A percentile compares a stretch with the other conserved stretches of the same genome.
Conservation (phyloP, 768 basidiomycete species). For the Mycena polygramma region DNA sequence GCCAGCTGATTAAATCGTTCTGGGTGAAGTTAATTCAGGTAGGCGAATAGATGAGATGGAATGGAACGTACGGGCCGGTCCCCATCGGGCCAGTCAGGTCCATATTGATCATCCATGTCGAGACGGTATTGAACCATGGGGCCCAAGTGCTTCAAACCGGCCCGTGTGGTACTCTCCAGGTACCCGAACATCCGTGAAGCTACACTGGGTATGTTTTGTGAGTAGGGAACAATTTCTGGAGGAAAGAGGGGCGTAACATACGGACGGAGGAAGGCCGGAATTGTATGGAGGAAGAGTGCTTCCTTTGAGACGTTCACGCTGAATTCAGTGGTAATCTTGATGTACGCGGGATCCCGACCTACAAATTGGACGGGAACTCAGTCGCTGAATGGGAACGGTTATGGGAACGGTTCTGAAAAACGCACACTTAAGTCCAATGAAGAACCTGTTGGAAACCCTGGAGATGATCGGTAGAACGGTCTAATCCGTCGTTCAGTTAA, state of each 20-base stretch:
- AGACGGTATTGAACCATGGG: conserved; percentile 27
- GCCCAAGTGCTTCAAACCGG: conserved; percentile 14
- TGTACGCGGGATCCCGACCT: conserved; percentile 35
- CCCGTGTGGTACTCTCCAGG: conserved; percentile 4
- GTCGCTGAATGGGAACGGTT: too few species aligned
- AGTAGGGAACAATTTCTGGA: too few species aligned
- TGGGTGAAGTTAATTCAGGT: conserved; percentile 31
- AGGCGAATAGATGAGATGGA: too few species aligned
- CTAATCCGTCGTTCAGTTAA: too few species aligned
- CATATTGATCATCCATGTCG: conserved; percentile 35
- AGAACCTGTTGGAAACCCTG: too few species aligned
- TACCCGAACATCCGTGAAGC: conserved; percentile 19
- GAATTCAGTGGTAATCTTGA: conserved; percentile 25
- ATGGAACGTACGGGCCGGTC: conserved; percentile 24
- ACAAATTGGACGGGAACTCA: too few species aligned
- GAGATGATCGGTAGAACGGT: too few species aligned
- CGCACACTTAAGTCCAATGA: too few species aligned
- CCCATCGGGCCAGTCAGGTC: conserved; percentile 19
- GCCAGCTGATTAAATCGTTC: conserved; percentile 54
- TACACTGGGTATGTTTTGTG: too few species aligned
- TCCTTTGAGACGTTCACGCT: conserved; percentile 14
- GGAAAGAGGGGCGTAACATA: neutral
- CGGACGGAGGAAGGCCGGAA: conserved; percentile 26
- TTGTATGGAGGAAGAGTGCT: conserved; percentile 7
- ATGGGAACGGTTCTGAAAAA: too few species aligned